Evolutionary conservation across 331 rosid species (phyloP).

Genomic region (Dryas integrifolia): DNA sequence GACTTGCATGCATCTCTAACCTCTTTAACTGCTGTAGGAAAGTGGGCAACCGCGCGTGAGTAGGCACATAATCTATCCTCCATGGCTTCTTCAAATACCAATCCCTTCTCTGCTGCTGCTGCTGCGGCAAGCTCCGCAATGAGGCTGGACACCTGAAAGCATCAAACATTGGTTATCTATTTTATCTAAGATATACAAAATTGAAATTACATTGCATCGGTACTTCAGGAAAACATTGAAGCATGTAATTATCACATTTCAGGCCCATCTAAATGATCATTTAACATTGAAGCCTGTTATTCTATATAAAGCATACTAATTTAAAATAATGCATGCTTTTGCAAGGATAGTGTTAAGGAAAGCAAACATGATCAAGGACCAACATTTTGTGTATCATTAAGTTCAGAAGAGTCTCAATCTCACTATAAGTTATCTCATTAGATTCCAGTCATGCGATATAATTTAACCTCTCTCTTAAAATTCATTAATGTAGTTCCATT

Average conservation of each 20-base stretch:
- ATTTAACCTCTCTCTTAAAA: neutral
- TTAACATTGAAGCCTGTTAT: neutral
- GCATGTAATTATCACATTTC: neutral
- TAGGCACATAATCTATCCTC: conserved; percentile 85
- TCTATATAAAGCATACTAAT: neutral
- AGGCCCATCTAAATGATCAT: neutral
- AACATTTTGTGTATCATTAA: neutral
- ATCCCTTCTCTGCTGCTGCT: conserved; percentile 70
- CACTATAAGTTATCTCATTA: neutral
- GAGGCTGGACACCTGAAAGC: conserved; percentile 70
- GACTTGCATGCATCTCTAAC: conserved; percentile 29
- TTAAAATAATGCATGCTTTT: neutral
- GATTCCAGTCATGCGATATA: neutral
- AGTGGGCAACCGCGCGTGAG: conserved; percentile 79
- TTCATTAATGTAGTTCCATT: conserved; percentile 2
- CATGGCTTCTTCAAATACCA: conserved; percentile 67
- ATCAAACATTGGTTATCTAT: neutral
- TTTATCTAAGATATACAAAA: neutral
- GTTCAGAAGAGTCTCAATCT: neutral
- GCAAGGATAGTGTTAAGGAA: neutral
- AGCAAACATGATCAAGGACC: neutral
- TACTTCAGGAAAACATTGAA: neutral
- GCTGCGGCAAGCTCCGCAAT: conserved; percentile 71
- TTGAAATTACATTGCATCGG: neutral
- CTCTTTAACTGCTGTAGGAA: conserved; percentile 98